Base-by-base conservation (phyloP, 2,329 filamentous ascomycete genomes). In the Sordariomycetes sp. region DNA sequence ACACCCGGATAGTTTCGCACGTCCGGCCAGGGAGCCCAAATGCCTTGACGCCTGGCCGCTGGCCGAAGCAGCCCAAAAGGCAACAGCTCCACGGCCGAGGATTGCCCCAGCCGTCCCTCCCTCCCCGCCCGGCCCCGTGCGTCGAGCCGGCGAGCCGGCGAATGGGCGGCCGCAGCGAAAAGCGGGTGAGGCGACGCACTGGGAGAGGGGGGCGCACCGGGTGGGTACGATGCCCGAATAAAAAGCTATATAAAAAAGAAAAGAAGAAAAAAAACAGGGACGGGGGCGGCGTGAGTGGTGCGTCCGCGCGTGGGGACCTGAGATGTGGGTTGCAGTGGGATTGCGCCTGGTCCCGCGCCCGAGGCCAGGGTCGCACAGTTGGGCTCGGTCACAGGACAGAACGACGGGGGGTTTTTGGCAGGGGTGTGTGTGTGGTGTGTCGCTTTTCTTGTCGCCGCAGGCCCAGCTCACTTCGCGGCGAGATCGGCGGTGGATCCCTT, bases 301-400 rank as follows among this genome's bases (percentile, higher is more conserved):
- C 43, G 18, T 48, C 20, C n/a, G 35, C 22, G 54, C 32, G 48
- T 37, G 40, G 40, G 43, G 35, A 48, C 53, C 28, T 43, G 40
- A 10, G 16, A 22, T 37, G 25, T 32, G 54, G 54, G 54, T 50
- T 50, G 22, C 54, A 51, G 54, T 51, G 54, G 54, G 40, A 50
- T 32, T 48, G 40, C 54, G 54, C 37, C 54, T 55, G 32, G 54
- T 57, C 54, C 54, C 54, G 54, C 54, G 16, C 54, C 54, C 54
- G 28, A 34, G 46, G 37, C 32, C 43, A 57, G 54, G 40, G 54
- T 51, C 54, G 40, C 54, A 57, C 54, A 57, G 54, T 57, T 57
- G 40, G 24, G 25, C 48, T 50, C 35, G 54, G 43, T 57, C 54
- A 57, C 54, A 57, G 54, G 54, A 57, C 40, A 48, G 54, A 35